Percentiles rank a stretch among this genome's conserved stretches.
These are phyloP conservation scores for Aspergillus quadrilineatus DNA, from an alignment of 2,329 filamentous ascomycete genomes.

Conservation along the genomic window DNA sequence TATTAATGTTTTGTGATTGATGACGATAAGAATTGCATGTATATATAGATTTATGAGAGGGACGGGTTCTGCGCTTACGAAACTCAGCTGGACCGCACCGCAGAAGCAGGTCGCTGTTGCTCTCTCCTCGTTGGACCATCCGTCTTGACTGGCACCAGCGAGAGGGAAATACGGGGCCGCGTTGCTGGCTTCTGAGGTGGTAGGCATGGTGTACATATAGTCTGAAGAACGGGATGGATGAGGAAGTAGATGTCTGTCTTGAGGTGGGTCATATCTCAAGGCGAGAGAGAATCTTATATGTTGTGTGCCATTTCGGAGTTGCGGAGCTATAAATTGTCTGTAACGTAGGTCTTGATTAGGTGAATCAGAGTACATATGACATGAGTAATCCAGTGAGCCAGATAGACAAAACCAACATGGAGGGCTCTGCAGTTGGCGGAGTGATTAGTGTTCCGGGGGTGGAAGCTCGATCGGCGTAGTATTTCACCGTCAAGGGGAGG, in stretches of 20 bases:
- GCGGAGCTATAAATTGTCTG: neutral
- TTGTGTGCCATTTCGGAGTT: neutral
- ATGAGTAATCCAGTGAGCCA: too few species aligned
- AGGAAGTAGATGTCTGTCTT: too few species aligned
- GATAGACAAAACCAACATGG: too few species aligned
- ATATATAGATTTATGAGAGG: neutral
- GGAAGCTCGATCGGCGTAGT: conserved; percentile 56
- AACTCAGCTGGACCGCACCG: conserved; percentile 7
- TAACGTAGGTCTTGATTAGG: too few species aligned
- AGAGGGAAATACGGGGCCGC: neutral
- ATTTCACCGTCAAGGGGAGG: conserved; percentile 45
- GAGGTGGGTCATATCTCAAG: too few species aligned
- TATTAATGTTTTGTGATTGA: neutral
- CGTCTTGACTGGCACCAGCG: neutral
- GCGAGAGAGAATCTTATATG: too few species aligned
- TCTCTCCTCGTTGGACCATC: neutral
- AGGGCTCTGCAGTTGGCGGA: too few species aligned
- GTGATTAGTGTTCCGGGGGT: conserved; percentile 56
- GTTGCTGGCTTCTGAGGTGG: neutral
- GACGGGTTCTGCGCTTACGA: neutral
- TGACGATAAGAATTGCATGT: neutral
- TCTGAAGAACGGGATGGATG: too few species aligned
- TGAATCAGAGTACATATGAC: too few species aligned
- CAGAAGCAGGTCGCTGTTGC: conserved; percentile 10
- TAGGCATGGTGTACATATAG: neutral